Conservation (phyloP, 2,329 filamentous ascomycete species). For the Fusarium papillatum region DNA sequence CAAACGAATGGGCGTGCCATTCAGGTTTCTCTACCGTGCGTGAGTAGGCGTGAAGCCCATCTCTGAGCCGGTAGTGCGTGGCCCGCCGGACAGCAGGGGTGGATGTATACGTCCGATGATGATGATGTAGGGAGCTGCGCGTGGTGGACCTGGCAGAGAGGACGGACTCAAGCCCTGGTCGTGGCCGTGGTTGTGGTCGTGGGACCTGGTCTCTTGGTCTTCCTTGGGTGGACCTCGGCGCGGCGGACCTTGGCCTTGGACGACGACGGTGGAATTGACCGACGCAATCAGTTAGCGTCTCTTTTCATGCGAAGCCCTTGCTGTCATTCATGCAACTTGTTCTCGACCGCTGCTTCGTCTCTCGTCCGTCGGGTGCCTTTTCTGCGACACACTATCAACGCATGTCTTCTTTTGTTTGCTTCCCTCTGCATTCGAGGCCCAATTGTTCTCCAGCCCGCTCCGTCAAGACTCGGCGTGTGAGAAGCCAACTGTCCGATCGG, state of each 20-base stretch:
- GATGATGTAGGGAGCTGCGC: slow-evolving; percentile 16
- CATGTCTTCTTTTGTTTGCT: slow-evolving; percentile 9
- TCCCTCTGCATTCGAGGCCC: not conserved
- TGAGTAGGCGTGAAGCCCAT: slow-evolving; percentile 3
- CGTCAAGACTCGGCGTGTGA: not conserved
- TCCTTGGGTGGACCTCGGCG: slow-evolving; percentile 29
- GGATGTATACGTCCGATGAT: slow-evolving; percentile 10
- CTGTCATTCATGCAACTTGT: slow-evolving; percentile 37
- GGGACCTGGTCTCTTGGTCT: slow-evolving; percentile 5
- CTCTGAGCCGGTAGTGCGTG: slow-evolving; percentile 7
- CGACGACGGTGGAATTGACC: slow-evolving; percentile 34
- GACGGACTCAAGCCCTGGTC: slow-evolving; percentile 27
- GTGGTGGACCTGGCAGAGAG: slow-evolving; percentile 12
- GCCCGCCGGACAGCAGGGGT: slow-evolving; percentile 13
- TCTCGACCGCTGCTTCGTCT: slow-evolving; percentile 20
- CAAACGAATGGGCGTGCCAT: slow-evolving; percentile 9
- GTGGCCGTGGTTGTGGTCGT: slow-evolving; percentile 12
- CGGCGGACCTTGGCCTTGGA: slow-evolving; percentile 30
- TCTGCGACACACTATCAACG: not conserved
- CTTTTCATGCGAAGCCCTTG: slow-evolving; percentile 28
- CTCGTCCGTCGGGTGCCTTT: not conserved
- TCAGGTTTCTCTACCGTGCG: not conserved
- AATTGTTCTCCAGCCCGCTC: not conserved
- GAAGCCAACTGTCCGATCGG: not conserved
- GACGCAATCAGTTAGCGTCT: slow-evolving; percentile 36